These are phyloP conservation scores for Phytophthora quininea DNA, from an alignment of 352 stramenopile species.

Conservation along the genomic window DNA sequence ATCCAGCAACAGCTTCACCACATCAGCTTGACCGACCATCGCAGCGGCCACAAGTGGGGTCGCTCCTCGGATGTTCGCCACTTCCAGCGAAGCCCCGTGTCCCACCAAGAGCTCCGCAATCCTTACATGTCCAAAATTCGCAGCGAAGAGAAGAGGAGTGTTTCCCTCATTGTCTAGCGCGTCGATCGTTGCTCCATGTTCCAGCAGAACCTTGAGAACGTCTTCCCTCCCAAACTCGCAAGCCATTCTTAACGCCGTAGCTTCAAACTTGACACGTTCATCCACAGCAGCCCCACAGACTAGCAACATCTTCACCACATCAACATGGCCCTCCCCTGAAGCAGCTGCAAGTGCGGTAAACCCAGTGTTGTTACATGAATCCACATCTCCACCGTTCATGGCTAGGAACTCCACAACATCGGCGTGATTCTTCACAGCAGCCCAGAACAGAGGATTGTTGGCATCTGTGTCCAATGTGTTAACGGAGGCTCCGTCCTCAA, in stretches of 20 bases:
- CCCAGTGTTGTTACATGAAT: background rate
- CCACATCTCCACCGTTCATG: background rate
- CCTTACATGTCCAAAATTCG: too few species aligned
- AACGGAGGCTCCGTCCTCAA: background rate
- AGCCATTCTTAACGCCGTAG: background rate
- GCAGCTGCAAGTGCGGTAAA: slow-evolving; percentile 9
- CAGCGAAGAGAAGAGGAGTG: background rate
- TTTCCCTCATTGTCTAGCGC: background rate
- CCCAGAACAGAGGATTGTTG: background rate
- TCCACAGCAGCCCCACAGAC: background rate
- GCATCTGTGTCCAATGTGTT: background rate
- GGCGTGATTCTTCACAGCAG: background rate
- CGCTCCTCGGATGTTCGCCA: too few species aligned
- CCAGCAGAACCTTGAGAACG: background rate
- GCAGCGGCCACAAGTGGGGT: too few species aligned
- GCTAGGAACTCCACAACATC: slow-evolving; percentile 5
- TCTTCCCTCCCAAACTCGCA: background rate
- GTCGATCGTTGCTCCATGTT: slow-evolving; percentile 1
- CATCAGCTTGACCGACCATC: background rate
- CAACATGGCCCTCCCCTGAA: slow-evolving; percentile 1
- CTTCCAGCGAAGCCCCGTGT: too few species aligned
- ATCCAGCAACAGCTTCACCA: background rate
- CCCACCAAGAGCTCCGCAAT: too few species aligned
- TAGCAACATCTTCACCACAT: slow-evolving; percentile 1
- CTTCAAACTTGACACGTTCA: background rate